phyloP scores from a whole-genome alignment of 2,329 filamentous ascomycete genomes.

The Xylariaceae sp. region DNA sequence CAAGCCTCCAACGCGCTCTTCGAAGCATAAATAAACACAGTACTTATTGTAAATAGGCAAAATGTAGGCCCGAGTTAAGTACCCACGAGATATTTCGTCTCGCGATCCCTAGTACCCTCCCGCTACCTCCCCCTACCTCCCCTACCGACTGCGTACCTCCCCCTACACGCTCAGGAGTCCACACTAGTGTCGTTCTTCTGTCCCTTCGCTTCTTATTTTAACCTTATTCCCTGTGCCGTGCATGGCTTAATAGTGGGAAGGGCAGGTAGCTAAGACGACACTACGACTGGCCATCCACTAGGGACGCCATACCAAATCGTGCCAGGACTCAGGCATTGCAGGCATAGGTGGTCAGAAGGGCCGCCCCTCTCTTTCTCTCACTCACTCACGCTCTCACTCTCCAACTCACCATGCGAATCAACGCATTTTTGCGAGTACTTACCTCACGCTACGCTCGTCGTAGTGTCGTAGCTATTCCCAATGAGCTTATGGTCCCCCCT shows the following conservation, averaged over 20 bases:
- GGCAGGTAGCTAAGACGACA: no score
- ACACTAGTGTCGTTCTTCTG: background rate
- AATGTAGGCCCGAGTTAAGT: no score
- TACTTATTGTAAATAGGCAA: no score
- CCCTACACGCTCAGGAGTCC: background rate
- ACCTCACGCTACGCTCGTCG: background rate
- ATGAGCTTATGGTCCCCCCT: background rate
- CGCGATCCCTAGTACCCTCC: no score
- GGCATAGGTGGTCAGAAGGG: background rate
- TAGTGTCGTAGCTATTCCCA: background rate
- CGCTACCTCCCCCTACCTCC: background rate
- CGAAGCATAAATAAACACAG: no score
- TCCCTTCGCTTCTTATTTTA: background rate
- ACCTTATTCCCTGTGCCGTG: background rate
- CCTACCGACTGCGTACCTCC: background rate
- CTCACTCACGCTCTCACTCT: background rate
- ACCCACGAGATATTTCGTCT: no score
- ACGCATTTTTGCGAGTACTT: background rate
- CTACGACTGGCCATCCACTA: no score
- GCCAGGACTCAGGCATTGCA: background rate
- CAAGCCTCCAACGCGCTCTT: no score
- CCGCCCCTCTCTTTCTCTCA: background rate
- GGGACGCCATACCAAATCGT: background rate
- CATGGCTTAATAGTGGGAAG: background rate
- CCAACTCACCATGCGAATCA: no score